Conservation (phyloP, 73 alveolate species). For the Breviolum minutum region DNA sequence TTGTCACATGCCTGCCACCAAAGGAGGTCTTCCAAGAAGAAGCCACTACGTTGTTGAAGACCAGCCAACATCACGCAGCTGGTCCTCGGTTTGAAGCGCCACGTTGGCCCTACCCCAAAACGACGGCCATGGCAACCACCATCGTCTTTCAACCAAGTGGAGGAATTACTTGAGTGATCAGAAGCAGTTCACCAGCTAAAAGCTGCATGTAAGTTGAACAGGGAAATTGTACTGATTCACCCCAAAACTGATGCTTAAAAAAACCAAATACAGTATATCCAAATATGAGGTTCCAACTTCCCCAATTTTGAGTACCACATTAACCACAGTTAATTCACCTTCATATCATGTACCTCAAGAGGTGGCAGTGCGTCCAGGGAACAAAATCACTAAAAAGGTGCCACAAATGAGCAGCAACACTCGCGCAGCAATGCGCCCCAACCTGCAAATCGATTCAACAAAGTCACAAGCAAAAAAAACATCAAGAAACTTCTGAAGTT, state of each 20-base stretch:
- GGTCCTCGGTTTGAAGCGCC: slow-evolving; percentile 31
- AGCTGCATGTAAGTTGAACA: too few species aligned
- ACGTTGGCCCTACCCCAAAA: not conserved
- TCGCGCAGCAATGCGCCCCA: slow-evolving; percentile 87
- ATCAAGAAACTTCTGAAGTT: not conserved
- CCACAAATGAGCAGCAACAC: slow-evolving; percentile 77
- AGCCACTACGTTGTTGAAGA: slow-evolving; percentile 71
- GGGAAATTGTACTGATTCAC: too few species aligned
- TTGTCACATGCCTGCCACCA: slow-evolving; percentile 41
- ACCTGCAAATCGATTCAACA: not conserved
- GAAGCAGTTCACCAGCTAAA: too few species aligned
- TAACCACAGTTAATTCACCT: too few species aligned
- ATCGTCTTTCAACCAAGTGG: too few species aligned
- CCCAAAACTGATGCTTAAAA: not conserved
- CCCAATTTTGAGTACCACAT: too few species aligned
- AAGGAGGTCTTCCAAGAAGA: slow-evolving; percentile 53
- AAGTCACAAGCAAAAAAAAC: not conserved
- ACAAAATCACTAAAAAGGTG: slow-evolving; percentile 71
- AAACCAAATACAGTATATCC: not conserved
- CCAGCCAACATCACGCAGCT: slow-evolving; percentile 78
- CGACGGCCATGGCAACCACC: too few species aligned
- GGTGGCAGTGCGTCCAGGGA: not conserved
- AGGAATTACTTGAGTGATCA: too few species aligned
- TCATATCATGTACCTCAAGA: too few species aligned
- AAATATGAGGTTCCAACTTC: too few species aligned